A percentile compares a stretch with the other conserved stretches of the same genome.
These are phyloP conservation scores for Penicillium lividum DNA, from an alignment of 495 filamentous ascomycete genomes.

Conservation along the genomic window DNA sequence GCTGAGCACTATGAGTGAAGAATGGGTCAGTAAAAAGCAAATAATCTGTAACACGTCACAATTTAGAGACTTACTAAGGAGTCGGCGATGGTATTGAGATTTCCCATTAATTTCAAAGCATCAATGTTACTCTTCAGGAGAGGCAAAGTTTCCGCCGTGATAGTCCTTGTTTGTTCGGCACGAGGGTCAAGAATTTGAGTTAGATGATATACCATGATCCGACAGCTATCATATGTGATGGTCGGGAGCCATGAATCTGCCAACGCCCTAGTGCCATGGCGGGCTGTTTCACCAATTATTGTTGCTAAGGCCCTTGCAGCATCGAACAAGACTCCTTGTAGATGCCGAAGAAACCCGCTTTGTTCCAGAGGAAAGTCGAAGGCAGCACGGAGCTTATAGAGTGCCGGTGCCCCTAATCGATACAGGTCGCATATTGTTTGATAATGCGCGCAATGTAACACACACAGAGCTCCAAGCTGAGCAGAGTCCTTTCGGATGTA, in stretches of 20 bases:
- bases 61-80: constrained; percentile 19
- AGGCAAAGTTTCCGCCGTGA: constrained; percentile 25
- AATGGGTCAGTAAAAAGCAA: not conserved
- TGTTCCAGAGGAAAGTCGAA: constrained; percentile 36
- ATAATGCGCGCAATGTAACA: constrained; percentile 33
- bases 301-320: constrained; percentile 29
- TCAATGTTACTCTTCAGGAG: constrained; percentile 31
- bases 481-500: constrained; percentile 35
- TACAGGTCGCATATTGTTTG: constrained; percentile 38
- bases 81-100: constrained; percentile 24
- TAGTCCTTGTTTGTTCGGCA: constrained; percentile 21
- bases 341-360: constrained; percentile 20
- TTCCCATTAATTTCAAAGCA: constrained; percentile 27
- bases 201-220: constrained; percentile 37
- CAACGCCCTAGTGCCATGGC: constrained; percentile 27
- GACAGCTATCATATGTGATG: constrained; percentile 35
- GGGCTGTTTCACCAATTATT: constrained; percentile 30
- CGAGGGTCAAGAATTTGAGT: constrained; percentile 34
- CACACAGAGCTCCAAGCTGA: constrained; percentile 33
- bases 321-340: constrained; percentile 30
- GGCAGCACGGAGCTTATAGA: constrained; percentile 34
- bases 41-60: not conserved
- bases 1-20: constrained; percentile 17
- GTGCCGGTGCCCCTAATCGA: constrained; percentile 31
- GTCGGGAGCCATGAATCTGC: constrained; percentile 40